These are phyloP conservation scores for Bertia moriformis DNA, from an alignment of 2,329 filamentous ascomycete species.

Conservation along the genomic window DNA sequence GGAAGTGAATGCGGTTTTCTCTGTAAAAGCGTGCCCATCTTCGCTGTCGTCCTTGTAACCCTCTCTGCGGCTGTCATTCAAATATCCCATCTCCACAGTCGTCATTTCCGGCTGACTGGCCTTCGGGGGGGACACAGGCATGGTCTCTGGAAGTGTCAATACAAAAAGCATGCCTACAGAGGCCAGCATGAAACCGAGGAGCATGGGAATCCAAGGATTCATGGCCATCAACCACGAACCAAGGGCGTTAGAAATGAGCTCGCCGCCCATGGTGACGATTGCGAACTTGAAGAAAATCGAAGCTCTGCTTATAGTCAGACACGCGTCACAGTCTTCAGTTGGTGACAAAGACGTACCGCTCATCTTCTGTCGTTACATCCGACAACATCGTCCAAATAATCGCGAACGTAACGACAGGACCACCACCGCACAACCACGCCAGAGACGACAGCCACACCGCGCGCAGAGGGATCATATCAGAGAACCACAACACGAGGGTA, in stretches of 20 bases:
- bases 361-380: slow-evolving; percentile 28
- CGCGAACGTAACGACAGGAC: slow-evolving; percentile 26
- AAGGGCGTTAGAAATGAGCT: slow-evolving; percentile 19
- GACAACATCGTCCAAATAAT: slow-evolving; percentile 32
- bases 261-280: slow-evolving; percentile 19
- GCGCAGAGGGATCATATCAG: slow-evolving; percentile 23
- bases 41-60: slow-evolving; percentile 5
- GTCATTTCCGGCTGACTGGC: background rate
- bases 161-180: background rate
- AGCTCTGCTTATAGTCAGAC: slow-evolving; percentile 14
- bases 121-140: background rate
- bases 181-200: slow-evolving; percentile 15
- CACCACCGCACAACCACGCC: slow-evolving; percentile 28
- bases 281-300: slow-evolving; percentile 22
- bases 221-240: slow-evolving; percentile 22
- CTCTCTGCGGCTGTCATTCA: too few species aligned
- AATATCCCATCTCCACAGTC: background rate
- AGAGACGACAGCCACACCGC: slow-evolving; percentile 29
- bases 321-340: slow-evolving; percentile 9
- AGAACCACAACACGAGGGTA: slow-evolving; percentile 18
- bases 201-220: slow-evolving; percentile 22
- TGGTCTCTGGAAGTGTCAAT: background rate
- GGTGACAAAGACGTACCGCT: slow-evolving; percentile 20
- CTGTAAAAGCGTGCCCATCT: background rate
- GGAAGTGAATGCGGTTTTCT: background rate